Base-by-base conservation (phyloP, 768 basidiomycete species). In the Rhodotorula paludigena region DNA sequence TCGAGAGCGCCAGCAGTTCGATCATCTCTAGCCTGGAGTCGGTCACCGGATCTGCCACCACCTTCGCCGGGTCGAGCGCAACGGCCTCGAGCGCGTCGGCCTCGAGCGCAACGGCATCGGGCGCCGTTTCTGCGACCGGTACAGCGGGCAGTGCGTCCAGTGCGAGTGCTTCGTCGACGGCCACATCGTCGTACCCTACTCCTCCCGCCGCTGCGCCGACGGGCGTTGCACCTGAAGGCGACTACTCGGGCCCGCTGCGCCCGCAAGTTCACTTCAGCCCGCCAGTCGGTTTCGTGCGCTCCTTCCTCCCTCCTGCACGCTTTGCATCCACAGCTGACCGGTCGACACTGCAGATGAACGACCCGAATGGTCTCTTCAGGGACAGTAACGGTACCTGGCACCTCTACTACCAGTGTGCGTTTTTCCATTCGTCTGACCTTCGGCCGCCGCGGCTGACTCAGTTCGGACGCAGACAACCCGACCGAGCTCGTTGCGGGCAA, bases 181-280 rank as follows among this genome's bases (percentile, higher is more conserved):
- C 48, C 28, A 49, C 15, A 28, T 41, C 57, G 41, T 33, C 39
- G 56, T 52, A 36, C 11, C 23, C 51, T 32, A 21, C 10, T 9
- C 53, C 35, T 25, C 53, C 64, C 3, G 35, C 57, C 12, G 28
- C 54, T 0, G 59, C 64, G 9, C 54, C 72, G 8, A 64, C 70
- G 25, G 70, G 74, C 21, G 54, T 57, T 14, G 41, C 65, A 15
- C 53, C 73, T 18, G 41, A 67, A n/a, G 74, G 72, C 25, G 68
- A 77, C 55, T 78, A 78, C 58, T 61, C 60, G 11, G 77, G 75
- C 5, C 54, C 64, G 25, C 54, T 68, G 11, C 66, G 77, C 16
- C 75, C 76, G 15, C 73, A 76, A 33, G 72, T 74, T 23, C 77
- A 78, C 57, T 76, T 73, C 58, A 73, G 73, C 2, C 76, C 76